Base-by-base conservation (phyloP, 192 early-diverging fungal genomes). In the Coemansia sp. region DNA sequence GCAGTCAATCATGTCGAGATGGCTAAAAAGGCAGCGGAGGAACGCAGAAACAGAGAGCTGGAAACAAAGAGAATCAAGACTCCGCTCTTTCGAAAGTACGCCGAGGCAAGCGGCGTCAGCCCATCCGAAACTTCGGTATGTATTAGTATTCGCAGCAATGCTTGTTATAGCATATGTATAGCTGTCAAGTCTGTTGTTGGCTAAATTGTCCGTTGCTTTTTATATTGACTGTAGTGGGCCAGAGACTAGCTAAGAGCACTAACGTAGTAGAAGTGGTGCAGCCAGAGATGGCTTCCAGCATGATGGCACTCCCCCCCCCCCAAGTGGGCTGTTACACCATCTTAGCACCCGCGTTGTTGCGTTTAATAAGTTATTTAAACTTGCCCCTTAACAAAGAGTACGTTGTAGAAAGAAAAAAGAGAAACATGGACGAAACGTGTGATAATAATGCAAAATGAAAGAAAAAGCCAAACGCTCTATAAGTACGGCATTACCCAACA, bases 1-100 rank as follows among this genome's bases (percentile, higher is more conserved):
- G 23, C 51, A 26, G 61, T n/a, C 21, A 57, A 36, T 26, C 69
- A 53, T 14, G 44, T 30, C 18, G 49, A 46, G 10, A 57, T 20
- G 39, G 60, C 61, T 12, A 39, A 46, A 12, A 41, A 8, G n/a
- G 67, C 67, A 62, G 67, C 67, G 18, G 18, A 55, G 33, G 41
- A 16, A 36, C 60, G 67, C 46, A 45, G 26, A 62, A 39, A 48
- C 46, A 56, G 38, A 26, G 45, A 43, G 16, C 7, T 56, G 57
- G 10, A 38, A n/a, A 26, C 24, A 16, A 7, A 64, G 4, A 26
- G 10, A 53, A 23, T 53, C 21, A 53, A 30, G 51, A 14, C 51
- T 0, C 24, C 24, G 24, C 24, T 53, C 2, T 14, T 14, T 12
- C 51, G 24, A 53, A 15, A 10, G 24, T 53, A 53, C 24, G 51